Base-by-base conservation (phyloP, 139 green algal genomes). In the Chlorella ohadii region DNA sequence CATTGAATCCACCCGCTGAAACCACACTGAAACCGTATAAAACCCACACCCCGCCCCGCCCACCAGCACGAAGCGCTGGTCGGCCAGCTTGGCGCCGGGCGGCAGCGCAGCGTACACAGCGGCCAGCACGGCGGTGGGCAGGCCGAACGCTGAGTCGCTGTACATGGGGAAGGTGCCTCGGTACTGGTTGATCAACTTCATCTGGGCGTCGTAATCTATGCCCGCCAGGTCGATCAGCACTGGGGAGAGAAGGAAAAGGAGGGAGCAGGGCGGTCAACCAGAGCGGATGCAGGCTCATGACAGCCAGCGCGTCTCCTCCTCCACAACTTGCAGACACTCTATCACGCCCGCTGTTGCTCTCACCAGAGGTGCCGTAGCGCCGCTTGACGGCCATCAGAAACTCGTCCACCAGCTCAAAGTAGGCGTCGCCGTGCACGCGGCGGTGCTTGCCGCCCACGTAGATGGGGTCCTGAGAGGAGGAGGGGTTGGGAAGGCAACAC, bases 351-450 rank as follows among this genome's bases (percentile, higher is more conserved):
- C n/a, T n/a, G n/a, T n/a, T n/a, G n/a, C n/a, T n/a, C 51, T 22
- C 55, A 81, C 75, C 75, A 16, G 75, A 70, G 12, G 75, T 93
- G 72, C 95, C 95, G 78, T 94, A 98, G 7, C 95, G 84, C 13
- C 88, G 86, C 70, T 84, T 86, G 7, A 96, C 92, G 0, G 93
- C 93, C 3, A 81, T 90, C 1, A 98, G 85, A 55, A 97, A 91
- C 89, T 98, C 95, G 61, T 98, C 94, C 71, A 97, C 79, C 4
- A 98, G 91, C 79, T 94, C 92, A 56, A 91, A 90, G 85, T 96
- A 97, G 22, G 88, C 90, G 28, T 97, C 94, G 28, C 92, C 93
- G 1, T 87, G 78, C 28, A 95, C 87, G 20, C 94, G 88, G 55
- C 82, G 85, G 85, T 91, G 88, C 39, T 90, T 87, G 13, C 63